Conservation (phyloP, 805 yeast genomes). For the Saccharomycopsis sp. region DNA sequence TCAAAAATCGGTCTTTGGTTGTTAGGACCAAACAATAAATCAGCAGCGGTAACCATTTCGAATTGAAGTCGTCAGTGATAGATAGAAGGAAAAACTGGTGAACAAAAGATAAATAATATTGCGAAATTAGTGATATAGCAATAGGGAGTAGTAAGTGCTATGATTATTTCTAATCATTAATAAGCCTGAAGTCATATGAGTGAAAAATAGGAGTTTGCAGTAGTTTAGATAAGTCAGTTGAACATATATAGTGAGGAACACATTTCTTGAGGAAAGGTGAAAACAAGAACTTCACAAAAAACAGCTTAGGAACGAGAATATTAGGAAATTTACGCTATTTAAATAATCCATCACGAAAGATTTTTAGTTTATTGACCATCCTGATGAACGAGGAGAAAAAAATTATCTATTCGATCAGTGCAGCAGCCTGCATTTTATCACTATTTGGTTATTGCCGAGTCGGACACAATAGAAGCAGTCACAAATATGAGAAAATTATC, state of each 20-base stretch:
- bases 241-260: background rate
- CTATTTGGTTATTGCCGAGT: background rate
- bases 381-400: background rate
- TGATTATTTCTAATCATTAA: slow-evolving; percentile 3
- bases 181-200: slow-evolving; percentile 1
- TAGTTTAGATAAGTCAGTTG: background rate
- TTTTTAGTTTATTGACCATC: background rate
- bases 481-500: background rate
- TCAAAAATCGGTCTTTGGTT: slow-evolving; percentile 17
- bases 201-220: background rate
- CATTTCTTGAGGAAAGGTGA: background rate
- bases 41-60: slow-evolving; percentile 10
- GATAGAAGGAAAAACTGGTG: background rate
- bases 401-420: background rate
- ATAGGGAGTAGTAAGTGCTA: background rate
- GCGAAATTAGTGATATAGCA: slow-evolving; percentile 2
- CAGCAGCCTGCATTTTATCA: background rate
- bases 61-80: background rate
- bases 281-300: background rate
- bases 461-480: background rate
- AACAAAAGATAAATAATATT: background rate
- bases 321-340: background rate
- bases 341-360: background rate
- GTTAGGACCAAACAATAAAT: slow-evolving; percentile 13
- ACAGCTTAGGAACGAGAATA: background rate